A percentile compares a stretch with the other conserved stretches of the same genome.
Evolutionary conservation across 2,329 filamentous ascomycete genomes (phyloP).

Genomic region (Alternaria sp.): DNA sequence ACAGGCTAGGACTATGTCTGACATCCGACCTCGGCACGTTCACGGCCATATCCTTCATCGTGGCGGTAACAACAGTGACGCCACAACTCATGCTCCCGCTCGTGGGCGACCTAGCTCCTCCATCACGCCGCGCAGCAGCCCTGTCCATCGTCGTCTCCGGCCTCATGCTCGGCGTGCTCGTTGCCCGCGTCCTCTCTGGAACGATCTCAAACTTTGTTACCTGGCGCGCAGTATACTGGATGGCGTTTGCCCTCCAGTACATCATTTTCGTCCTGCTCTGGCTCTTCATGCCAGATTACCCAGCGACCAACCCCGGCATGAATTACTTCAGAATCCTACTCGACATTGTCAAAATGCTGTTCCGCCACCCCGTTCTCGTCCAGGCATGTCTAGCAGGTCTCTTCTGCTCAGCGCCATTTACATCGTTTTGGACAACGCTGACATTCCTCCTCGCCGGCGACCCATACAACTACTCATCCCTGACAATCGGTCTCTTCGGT

Average conservation of each 20-base stretch:
- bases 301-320: slow-evolving; percentile 71
- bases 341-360: slow-evolving; percentile 68
- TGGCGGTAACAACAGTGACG: slow-evolving; percentile 79
- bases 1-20: slow-evolving; percentile 69
- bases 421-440: slow-evolving; percentile 75
- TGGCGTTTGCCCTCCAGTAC: slow-evolving; percentile 74
- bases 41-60: slow-evolving; percentile 73
- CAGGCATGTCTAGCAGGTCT: slow-evolving; percentile 74
- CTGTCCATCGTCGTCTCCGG: slow-evolving; percentile 78
- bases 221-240: slow-evolving; percentile 83
- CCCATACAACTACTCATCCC: slow-evolving; percentile 71
- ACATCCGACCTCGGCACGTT: slow-evolving; percentile 71
- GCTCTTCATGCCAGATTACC: slow-evolving; percentile 81
- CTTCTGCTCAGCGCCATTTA: slow-evolving; percentile 67
- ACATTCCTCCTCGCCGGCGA: slow-evolving; percentile 77
- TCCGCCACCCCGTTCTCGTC: slow-evolving; percentile 70
- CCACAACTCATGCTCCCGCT: slow-evolving; percentile 78
- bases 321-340: slow-evolving; percentile 71
- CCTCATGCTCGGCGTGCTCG: slow-evolving; percentile 74
- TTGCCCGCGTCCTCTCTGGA: slow-evolving; percentile 77
- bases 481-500: slow-evolving; percentile 78
- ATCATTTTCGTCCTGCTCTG: slow-evolving; percentile 70
- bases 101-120: slow-evolving; percentile 77
- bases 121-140: slow-evolving; percentile 69
- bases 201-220: slow-evolving; percentile 74